Evolutionary conservation across 441 rosid genomes (phyloP).

Genomic region (Euphorbia schlechtendalii): DNA sequence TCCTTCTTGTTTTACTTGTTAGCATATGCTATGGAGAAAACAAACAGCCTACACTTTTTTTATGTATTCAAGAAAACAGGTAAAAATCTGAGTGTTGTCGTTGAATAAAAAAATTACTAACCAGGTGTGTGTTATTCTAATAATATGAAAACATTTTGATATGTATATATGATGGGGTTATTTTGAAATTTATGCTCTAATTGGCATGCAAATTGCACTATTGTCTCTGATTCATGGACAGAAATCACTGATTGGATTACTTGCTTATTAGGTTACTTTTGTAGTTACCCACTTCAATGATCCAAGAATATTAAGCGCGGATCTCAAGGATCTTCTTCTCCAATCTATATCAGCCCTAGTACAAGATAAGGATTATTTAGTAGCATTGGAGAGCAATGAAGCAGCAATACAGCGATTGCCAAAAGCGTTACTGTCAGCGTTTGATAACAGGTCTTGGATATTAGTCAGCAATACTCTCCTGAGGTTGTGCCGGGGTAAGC

Average conservation of each 20-base stretch:
- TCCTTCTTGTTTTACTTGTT: not conserved
- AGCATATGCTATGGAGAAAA: too few species aligned
- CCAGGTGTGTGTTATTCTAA: not conserved
- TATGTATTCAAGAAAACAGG: not conserved
- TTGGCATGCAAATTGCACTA: constrained; percentile 1
- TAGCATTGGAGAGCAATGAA: constrained; percentile 80
- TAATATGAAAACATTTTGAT: not conserved
- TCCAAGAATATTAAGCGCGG: constrained; percentile 82
- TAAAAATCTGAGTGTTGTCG: too few species aligned
- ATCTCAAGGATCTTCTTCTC: constrained; percentile 90
- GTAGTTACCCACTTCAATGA: constrained; percentile 88
- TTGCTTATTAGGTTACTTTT: constrained; percentile 68
- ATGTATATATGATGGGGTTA: constrained; percentile 6
- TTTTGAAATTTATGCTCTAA: constrained; percentile 10
- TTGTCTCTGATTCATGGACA: not conserved
- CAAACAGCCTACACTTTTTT: too few species aligned
- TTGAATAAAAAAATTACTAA: too few species aligned
- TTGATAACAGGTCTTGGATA: constrained; percentile 97
- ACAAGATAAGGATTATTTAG: constrained; percentile 81
- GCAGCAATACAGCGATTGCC: constrained; percentile 80
- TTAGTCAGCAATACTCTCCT: constrained; percentile 89
- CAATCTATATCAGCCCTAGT: constrained; percentile 93
- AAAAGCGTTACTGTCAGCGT: constrained; percentile 70
- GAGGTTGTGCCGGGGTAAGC: constrained; percentile 82
- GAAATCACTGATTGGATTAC: constrained; percentile 12